These are phyloP conservation scores for Skeletonema menzelii DNA, from an alignment of 108 stramenopile genomes.

Conservation along the genomic window DNA sequence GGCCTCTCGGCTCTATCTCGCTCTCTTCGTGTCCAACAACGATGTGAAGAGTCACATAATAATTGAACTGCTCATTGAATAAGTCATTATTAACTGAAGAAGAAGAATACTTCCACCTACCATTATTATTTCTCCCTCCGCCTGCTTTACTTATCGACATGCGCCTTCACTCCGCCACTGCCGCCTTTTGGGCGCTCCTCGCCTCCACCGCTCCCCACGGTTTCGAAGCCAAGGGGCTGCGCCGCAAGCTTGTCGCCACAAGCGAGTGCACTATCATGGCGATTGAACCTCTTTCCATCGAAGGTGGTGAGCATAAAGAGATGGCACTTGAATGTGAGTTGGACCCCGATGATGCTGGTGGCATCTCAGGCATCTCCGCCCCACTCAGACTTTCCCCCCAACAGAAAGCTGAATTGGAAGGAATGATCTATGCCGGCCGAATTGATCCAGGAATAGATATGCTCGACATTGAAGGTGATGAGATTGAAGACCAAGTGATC, in stretches of 20 bases:
- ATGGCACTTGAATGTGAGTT: neutral
- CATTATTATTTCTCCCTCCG: no score
- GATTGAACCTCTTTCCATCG: neutral
- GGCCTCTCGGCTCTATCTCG: no score
- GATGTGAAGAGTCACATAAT: no score
- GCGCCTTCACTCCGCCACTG: neutral
- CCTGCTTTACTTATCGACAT: neutral
- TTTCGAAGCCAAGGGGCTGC: neutral
- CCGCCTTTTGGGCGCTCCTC: neutral
- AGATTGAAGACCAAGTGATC: neutral
- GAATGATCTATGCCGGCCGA: neutral
- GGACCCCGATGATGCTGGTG: neutral
- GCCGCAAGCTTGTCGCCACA: neutral
- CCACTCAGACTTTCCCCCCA: neutral
- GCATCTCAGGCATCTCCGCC: neutral
- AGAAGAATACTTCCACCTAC: no score
- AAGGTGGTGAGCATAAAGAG: neutral
- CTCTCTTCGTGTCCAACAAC: no score
- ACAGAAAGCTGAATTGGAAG: neutral
- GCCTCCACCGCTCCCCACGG: neutral
- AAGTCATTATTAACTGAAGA: no score
- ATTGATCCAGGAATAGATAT: neutral
- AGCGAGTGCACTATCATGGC: neutral
- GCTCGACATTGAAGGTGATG: neutral
- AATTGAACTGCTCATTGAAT: no score